phyloP scores from a whole-genome alignment of 495 filamentous ascomycete genomes.

The Acidomyces sp. region DNA sequence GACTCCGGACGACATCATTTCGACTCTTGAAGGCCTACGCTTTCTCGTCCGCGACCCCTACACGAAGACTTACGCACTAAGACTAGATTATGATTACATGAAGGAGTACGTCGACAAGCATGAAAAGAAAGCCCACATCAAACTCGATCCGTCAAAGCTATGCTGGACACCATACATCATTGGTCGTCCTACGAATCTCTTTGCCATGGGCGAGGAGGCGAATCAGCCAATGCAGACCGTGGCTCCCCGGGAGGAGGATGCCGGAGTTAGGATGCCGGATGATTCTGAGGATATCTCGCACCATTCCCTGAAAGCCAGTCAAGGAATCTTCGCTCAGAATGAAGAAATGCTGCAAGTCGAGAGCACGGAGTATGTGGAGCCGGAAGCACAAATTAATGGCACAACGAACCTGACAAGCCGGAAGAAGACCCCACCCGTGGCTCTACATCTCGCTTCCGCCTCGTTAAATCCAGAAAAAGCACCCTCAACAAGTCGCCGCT shows the following conservation, averaged over 20 bases:
- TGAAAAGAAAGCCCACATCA: slow-evolving; percentile 75
- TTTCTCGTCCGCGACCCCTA: slow-evolving; percentile 81
- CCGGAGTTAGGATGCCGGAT: slow-evolving; percentile 39
- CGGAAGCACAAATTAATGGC: background rate
- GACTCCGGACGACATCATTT: slow-evolving; percentile 91
- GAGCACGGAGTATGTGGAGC: slow-evolving; percentile 10
- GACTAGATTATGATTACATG: slow-evolving; percentile 71
- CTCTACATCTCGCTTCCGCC: slow-evolving; percentile 12
- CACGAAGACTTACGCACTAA: slow-evolving; percentile 75
- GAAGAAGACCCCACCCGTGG: slow-evolving; percentile 4
- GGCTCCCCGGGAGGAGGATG: slow-evolving; percentile 59
- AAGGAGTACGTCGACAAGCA: slow-evolving; percentile 72
- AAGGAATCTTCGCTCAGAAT: slow-evolving; percentile 4
- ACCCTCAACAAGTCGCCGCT: slow-evolving; percentile 4
- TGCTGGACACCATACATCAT: slow-evolving; percentile 98
- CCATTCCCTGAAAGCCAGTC: slow-evolving; percentile 13
- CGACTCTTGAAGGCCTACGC: slow-evolving; percentile 75
- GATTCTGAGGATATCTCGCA: slow-evolving; percentile 30
- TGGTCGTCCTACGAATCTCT: slow-evolving; percentile 53
- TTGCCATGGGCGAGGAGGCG: slow-evolving; percentile 40
- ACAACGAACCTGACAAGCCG: background rate
- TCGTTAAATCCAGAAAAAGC: background rate
- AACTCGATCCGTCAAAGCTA: slow-evolving; percentile 65
- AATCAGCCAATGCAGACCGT: slow-evolving; percentile 73
- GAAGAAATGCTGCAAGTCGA: background rate